Evolutionary conservation across 2,329 filamentous ascomycete species (phyloP).

Genomic region (Microsporum ferrugineum): DNA sequence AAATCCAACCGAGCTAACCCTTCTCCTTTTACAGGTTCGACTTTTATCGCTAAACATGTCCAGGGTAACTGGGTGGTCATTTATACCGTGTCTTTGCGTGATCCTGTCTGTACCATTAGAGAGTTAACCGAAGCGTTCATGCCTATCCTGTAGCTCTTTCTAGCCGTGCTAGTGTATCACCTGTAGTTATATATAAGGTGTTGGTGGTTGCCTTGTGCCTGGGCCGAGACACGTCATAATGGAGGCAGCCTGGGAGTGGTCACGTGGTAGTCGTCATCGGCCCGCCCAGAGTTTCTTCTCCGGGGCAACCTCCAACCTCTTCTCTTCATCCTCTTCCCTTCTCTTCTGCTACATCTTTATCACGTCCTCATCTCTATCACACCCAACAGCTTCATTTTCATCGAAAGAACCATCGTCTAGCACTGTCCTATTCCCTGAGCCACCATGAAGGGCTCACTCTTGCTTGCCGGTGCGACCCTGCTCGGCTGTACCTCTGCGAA

Average conservation of each 20-base stretch:
- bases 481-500: slow-evolving; percentile 72
- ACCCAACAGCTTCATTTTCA: background rate
- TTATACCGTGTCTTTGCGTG: background rate
- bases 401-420: background rate
- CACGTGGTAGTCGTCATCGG: slow-evolving; percentile 1
- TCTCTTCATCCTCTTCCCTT: background rate
- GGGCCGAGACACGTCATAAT: background rate
- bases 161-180: background rate
- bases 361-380: background rate
- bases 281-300: background rate
- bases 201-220: background rate
- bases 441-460: slow-evolving; percentile 72
- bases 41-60: slow-evolving; percentile 57
- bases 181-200: background rate
- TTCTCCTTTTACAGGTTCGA: slow-evolving; percentile 57
- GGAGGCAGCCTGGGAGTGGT: background rate
- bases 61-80: slow-evolving; percentile 8
- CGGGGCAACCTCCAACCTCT: background rate
- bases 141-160: background rate
- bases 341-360: background rate
- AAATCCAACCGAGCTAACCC: slow-evolving; percentile 31
- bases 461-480: slow-evolving; percentile 68
- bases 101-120: slow-evolving; percentile 4
- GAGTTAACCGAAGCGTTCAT: background rate
- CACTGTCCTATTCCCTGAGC: background rate